Evolutionary conservation across 768 basidiomycete genomes (phyloP).

Genomic region (Kwoniella europaea): DNA sequence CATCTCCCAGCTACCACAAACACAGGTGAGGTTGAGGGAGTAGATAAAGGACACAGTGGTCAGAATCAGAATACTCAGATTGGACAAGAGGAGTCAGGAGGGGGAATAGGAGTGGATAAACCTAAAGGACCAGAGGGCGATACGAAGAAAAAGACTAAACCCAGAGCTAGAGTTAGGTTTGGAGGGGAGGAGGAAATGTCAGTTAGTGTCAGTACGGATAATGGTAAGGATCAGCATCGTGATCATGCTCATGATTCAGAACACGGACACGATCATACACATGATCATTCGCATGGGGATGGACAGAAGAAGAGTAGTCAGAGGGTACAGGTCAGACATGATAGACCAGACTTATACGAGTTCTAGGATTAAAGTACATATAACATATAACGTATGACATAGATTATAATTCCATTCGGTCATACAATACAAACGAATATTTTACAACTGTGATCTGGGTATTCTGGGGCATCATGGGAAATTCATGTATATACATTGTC

Average conservation of each 20-base stretch:
- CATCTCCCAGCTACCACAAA: not conserved
- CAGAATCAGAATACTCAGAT: not conserved
- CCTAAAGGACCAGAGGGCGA: constrained; percentile 21
- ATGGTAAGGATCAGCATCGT: not conserved
- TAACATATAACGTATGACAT: too few species aligned
- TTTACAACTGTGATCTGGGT: too few species aligned
- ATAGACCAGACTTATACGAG: constrained; percentile 58
- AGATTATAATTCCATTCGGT: too few species aligned
- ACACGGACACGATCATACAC: constrained; percentile 23
- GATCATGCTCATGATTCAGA: constrained; percentile 23
- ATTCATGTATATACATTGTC: too few species aligned
- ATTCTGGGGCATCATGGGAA: too few species aligned
- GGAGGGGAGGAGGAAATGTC: constrained; percentile 44
- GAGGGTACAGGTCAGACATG: constrained; percentile 46
- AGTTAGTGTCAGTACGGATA: constrained; percentile 6
- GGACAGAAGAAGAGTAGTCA: constrained; percentile 1
- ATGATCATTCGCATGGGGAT: constrained; percentile 35
- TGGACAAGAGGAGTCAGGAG: not conserved
- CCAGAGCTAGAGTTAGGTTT: constrained; percentile 46
- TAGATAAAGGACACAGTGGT: constrained; percentile 2
- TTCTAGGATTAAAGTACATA: constrained; percentile 32
- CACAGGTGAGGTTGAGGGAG: constrained; percentile 14
- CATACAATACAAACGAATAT: too few species aligned
- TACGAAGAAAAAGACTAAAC: constrained; percentile 36
- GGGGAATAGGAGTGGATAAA: constrained; percentile 9